Base-by-base conservation (phyloP, 805 yeast species). In the Cephaloascus albidus region DNA sequence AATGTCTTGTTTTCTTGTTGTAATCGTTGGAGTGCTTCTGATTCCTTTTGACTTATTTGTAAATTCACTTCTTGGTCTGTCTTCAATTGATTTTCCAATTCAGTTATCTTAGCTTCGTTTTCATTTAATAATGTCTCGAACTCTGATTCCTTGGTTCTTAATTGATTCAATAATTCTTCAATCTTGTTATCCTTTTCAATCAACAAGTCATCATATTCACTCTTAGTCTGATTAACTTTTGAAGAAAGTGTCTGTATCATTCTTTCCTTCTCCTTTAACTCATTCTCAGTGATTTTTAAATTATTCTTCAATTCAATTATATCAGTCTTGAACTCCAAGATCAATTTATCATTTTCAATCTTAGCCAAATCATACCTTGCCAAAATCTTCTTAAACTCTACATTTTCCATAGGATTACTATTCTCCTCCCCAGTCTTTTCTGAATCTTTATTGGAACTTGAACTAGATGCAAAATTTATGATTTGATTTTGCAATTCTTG, bases 81-180 rank as follows among this genome's bases (percentile, higher is more conserved):
- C 18, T 38, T 41, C 33, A 57, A 46, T 30, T 47, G 43, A n/a
- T 46, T 44, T 35, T 57, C 62, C 12, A 23, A 23, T 12, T 23
- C 28, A 8, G 6, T 23, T 23, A 23, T 23, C 12, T 12, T 23
- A 8, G 6, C 12, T 8, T 23, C 28, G 12, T 23, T 23, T 23
- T 6, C 12, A 23, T 12, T 6, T 6, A 8, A 8, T 6, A 23
- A 8, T 23, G 6, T 12, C 28, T 23, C 28, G 10, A 23, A 23
- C 12, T 23, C 28, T 3, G 44, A 41, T 35, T 56, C 33, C 37
- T 55, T 53, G 12, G 45, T 43, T 38, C 49, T 50, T 35, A 58
- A 43, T 8, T 37, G 36, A 17, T 46, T 44, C 28, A 52, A 57
- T 42, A 64, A 49, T 17, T 51, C 53, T 26, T 57, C 56, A 47